Evolutionary conservation across 805 yeast species (phyloP), one percentile per base, ranked within the genome.

Genomic region (Metschnikowia similis): DNA sequence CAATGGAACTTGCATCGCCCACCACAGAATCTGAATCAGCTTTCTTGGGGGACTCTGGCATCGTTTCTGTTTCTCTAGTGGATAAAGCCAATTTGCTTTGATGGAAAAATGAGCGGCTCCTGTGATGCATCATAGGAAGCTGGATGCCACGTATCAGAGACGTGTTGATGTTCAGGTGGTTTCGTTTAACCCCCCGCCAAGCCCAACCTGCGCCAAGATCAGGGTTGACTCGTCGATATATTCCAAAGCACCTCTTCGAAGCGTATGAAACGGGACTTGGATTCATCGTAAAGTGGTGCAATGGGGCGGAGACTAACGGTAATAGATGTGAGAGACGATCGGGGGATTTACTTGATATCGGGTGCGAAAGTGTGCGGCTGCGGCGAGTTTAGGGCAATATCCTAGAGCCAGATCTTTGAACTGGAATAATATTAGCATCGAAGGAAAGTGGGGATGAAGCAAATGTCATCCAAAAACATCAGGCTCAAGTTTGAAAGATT

Each of bases 361-460:
- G 37, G 45, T 41, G 45, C 37, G 45, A 41, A 41, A 41, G 37
- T 10, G 42, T 28, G 42, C 42, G 42, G 32, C 34, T 28, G 11
- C 26, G 32, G 26, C 14, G 21, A 16, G 26, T 13, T 21, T 16
- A 38, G 30, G 5, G 16, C 16, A 27, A 11, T 27, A 4, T 9
- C 17, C 17, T n/a, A 38, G 41, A n/a, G 16, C 30, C 30, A 13
- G 16, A 13, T 27, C 26, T 36, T 14, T 16, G 16, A n/a, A 35
- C 10, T 8, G 9, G 9, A 8, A 6, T 3, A 14, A 10, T 35
- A 8, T 4, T 9, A 16, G 37, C 21, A 21, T 5, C 8, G 10
- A 35, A 14, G 21, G 3, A 35, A 9, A 14, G 21, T 21, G 21
- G 21, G 21, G 5, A 21, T 21, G 6, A 14, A 29, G 31, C 31